These are phyloP conservation scores for Prosopis cineraria DNA, from an alignment of 306 rosid species.

Conservation along the genomic window DNA sequence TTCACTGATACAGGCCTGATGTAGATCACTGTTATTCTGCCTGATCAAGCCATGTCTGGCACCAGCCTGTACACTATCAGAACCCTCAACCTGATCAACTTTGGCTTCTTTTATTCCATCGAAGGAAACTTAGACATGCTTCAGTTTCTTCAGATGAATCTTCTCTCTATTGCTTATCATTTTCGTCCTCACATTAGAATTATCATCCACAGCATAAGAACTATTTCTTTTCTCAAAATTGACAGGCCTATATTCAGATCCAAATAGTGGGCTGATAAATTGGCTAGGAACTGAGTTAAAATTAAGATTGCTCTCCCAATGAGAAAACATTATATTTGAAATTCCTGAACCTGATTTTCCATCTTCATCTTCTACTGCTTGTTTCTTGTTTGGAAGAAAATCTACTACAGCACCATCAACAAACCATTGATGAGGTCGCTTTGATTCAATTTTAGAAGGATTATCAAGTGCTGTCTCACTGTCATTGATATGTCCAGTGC, in stretches of 20 bases:
- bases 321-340: constrained; percentile 53
- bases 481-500: constrained; percentile 51
- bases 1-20: constrained; percentile 48
- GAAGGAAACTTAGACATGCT: constrained; percentile 49
- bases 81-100: constrained; percentile 58
- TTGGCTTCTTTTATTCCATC: constrained; percentile 61
- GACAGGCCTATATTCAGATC: constrained; percentile 60
- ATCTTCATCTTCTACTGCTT: constrained; percentile 59
- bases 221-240: constrained; percentile 52
- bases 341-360: constrained; percentile 58
- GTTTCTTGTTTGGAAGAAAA: constrained; percentile 75
- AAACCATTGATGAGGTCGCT: constrained; percentile 80
- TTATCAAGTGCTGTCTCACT: constrained; percentile 50
- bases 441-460: constrained; percentile 66
- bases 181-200: constrained; percentile 58
- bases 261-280: constrained; percentile 59
- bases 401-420: constrained; percentile 63
- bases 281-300: constrained; percentile 63
- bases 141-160: constrained; percentile 65
- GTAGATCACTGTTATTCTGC: constrained; percentile 50
- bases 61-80: constrained; percentile 40
- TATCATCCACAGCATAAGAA: constrained; percentile 53
- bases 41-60: constrained; percentile 42
- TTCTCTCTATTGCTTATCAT: constrained; percentile 49
- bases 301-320: constrained; percentile 67